Evolutionary conservation across 805 yeast genomes (phyloP), one percentile per base, ranked within the genome.

Genomic region (Teunomyces atbi): DNA sequence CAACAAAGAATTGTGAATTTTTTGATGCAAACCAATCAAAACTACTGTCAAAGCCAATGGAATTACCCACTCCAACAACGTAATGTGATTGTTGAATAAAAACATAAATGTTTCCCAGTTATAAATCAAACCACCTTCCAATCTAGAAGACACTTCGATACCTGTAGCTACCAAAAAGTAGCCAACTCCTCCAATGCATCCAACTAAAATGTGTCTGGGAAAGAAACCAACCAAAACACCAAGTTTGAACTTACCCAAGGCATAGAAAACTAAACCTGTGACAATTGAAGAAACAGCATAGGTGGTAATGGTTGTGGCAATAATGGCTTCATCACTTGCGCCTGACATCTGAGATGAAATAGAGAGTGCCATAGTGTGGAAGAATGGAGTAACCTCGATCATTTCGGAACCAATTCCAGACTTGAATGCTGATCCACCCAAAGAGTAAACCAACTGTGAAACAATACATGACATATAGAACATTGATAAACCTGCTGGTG

Each of bases 301-400:
- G 1, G 97, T 81, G 12, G 89, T 81, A 16, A 94, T 81, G 0
- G 97, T 89, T 0, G 99, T 94, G 1, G 96, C 83, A 29, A 90
- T 71, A 4, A 89, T 77, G 10, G 77, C 82, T 8, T 75, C 77
- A 32, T 71, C 58, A 23, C 69, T 64, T n/a, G 64, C 65, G 19
- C 69, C 64, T 2, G 69, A 71, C 57, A 88, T 72, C 18, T 75
- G 71, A 2, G 66, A 61, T 62, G 84, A 71, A 41, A 94, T 83
- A 11, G 84, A 71, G 21, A 79, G 71, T 1, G 97, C 97, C 96
- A 94, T 91, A 2, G 95, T 78, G 60, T 94, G 99, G 73, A 92
- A 92, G 64, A 94, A 94, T 1, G 99, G 99, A 1, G 97, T 96
- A n/a, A 94, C 89, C 64, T 94, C 99, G 54, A 94, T 94, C 99